Evolutionary conservation across 208 protist species (phyloP), one percentile per base, ranked within the genome.

Genomic region (Acanthamoeba triangularis): DNA sequence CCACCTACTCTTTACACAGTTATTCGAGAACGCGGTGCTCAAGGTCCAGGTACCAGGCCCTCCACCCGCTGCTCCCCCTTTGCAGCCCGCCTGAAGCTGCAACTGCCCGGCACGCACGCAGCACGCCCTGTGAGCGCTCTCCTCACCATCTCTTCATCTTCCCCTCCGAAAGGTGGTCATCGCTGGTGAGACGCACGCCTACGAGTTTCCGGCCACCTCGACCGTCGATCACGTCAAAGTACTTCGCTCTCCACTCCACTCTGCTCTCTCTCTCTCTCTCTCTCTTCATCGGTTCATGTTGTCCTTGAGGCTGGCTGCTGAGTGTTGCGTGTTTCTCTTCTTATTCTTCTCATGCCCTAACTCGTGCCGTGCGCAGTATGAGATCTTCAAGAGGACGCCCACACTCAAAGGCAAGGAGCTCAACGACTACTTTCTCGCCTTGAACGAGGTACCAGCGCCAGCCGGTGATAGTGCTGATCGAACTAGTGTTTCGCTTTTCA

Each of bases 181-280:
- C 14, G 74, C 74, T 14, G 74, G 74, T 10, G 74, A 82, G 44
- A n/a, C 23, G 74, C 25, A 52, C 74, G 20, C 74, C 23, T 82
- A 82, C 37, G 74, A 82, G 74, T 82, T 82, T 23, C 74, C 74
- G 16, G 74, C 74, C 37, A 82, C 74, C 74, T 82, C 74, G 33
- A 82, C 74, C 7, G 74, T 82, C 74, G 74, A 82, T 82, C 74
- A 82, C 74, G 74, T 82, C 74, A 82, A 82, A 18, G 74, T 82
- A 82, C 1, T 4, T 44, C 41, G 1, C 56, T 1, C 56, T 3
- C 52, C 4, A 4, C 41, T 44, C 41, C 4, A 4, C 41, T 44
- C 4, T 1, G 41, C 1, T 4, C 4, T 4, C 4, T 44, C 41
- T 44, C 41, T 44, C 41, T 44, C 41, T 44, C 52, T 59, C 18